Evolutionary conservation across 768 basidiomycete species (phyloP).

Genomic region (Trichaptum fuscoviolaceum): DNA sequence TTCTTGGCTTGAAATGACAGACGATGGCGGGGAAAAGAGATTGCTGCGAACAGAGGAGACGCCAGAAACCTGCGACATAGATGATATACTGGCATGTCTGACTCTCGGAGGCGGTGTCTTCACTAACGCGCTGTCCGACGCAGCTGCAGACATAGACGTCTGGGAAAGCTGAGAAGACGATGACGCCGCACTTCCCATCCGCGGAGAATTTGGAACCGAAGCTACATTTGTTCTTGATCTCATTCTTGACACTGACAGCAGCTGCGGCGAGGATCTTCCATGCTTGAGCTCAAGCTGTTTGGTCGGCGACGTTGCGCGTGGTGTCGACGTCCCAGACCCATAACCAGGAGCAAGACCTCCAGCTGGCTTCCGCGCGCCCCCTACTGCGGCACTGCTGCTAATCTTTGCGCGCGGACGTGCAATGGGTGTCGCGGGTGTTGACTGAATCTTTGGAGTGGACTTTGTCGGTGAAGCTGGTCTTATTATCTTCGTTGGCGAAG

Average conservation of each 20-base stretch:
- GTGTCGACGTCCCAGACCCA: not conserved
- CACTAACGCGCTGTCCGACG: not conserved
- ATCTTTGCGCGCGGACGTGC: not conserved
- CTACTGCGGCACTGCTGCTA: not conserved
- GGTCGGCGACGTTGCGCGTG: not conserved
- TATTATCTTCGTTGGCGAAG: slow-evolving; percentile 11
- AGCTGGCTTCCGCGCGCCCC: not conserved
- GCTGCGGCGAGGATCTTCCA: slow-evolving; percentile 2
- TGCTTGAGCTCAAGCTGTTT: not conserved
- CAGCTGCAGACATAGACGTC: not conserved
- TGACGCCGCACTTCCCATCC: not conserved
- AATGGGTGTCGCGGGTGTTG: slow-evolving; percentile 3
- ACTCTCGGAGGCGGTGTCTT: slow-evolving; percentile 1
- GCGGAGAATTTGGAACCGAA: not conserved
- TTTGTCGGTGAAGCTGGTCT: slow-evolving; percentile 8
- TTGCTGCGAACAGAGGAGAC: not conserved
- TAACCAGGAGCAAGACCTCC: slow-evolving; percentile 4
- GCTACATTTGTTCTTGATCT: not conserved
- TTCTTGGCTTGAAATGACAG: slow-evolving; percentile 1
- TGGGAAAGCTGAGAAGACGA: not conserved
- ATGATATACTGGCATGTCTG: slow-evolving; percentile 9
- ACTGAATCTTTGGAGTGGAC: not conserved
- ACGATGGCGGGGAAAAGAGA: not conserved
- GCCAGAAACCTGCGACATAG: slow-evolving; percentile 4
- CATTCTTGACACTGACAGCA: not conserved